phyloP scores from a whole-genome alignment of 768 basidiomycete genomes.

The Coprinopsis cinerea region DNA sequence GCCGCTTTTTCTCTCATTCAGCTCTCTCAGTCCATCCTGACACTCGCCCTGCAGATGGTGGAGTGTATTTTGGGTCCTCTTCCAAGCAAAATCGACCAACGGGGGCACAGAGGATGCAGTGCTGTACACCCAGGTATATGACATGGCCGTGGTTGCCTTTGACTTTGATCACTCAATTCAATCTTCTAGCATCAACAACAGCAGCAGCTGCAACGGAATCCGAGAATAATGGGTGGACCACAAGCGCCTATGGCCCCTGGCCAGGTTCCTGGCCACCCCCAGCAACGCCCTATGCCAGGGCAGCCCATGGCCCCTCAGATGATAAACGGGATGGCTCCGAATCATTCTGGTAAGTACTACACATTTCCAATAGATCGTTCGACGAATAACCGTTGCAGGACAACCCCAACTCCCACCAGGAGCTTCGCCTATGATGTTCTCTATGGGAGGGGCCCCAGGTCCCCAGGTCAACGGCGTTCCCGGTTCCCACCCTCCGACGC shows the following conservation, averaged over 20 bases:
- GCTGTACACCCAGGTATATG: slow-evolving; percentile 61
- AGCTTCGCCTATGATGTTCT: slow-evolving; percentile 10
- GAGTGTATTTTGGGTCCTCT: slow-evolving; percentile 85
- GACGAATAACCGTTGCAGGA: not conserved
- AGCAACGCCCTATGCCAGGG: slow-evolving; percentile 7
- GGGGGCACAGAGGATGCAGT: slow-evolving; percentile 65
- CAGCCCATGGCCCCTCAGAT: slow-evolving; percentile 13
- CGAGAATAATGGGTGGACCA: not conserved
- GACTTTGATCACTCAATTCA: slow-evolving; percentile 7
- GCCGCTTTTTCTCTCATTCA: slow-evolving; percentile 11
- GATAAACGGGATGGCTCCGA: slow-evolving; percentile 14
- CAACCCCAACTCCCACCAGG: slow-evolving; percentile 6
- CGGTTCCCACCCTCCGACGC: slow-evolving; percentile 8
- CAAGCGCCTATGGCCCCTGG: slow-evolving; percentile 1
- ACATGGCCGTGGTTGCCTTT: slow-evolving; percentile 12
- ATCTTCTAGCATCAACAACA: slow-evolving; percentile 19
- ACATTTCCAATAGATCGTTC: not conserved
- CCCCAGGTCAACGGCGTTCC: slow-evolving; percentile 11
- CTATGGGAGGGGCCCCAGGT: slow-evolving; percentile 4
- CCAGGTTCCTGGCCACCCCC: slow-evolving; percentile 2
- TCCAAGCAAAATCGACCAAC: slow-evolving; percentile 71
- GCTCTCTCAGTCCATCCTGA: slow-evolving; percentile 2
- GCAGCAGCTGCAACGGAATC: slow-evolving; percentile 11
- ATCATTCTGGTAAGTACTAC: slow-evolving; percentile 3
- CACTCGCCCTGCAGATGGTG: slow-evolving; percentile 53